These are phyloP conservation scores for Fraxinus latifolia DNA, from an alignment of 305 asterid species.

Conservation along the genomic window DNA sequence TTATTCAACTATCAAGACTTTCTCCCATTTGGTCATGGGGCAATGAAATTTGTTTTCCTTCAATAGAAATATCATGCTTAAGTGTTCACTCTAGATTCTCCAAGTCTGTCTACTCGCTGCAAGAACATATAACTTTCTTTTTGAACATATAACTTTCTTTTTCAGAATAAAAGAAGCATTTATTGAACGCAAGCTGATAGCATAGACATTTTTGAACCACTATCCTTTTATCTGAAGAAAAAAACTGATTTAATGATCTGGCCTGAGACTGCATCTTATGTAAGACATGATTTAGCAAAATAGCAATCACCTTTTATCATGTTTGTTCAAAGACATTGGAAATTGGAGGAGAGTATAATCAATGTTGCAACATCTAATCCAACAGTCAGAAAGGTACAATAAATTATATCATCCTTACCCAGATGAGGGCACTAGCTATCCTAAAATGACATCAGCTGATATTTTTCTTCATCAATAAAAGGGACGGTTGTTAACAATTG, in stretches of 20 bases:
- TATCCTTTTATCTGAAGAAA: neutral
- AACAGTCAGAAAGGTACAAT: neutral
- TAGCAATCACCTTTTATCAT: neutral
- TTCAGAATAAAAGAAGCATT: neutral
- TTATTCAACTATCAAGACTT: neutral
- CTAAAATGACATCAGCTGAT: neutral
- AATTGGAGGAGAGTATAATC: neutral
- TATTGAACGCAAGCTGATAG: neutral
- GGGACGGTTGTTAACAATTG: neutral
- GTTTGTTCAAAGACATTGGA: neutral
- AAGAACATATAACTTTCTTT: neutral
- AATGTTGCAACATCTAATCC: slow-evolving; percentile 1
- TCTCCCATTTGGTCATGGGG: neutral
- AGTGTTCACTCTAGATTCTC: neutral
- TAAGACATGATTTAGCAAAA: neutral
- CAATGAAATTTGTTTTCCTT: neutral
- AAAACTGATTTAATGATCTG: neutral
- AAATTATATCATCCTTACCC: neutral
- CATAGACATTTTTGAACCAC: neutral
- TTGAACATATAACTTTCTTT: neutral
- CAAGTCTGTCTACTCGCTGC: neutral
- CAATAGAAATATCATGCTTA: neutral
- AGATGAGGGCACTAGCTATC: neutral
- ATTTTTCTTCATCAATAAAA: neutral
- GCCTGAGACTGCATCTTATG: neutral